These are phyloP conservation scores for Syzygium aqueum DNA, from an alignment of 345 rosid genomes.

Conservation along the genomic window DNA sequence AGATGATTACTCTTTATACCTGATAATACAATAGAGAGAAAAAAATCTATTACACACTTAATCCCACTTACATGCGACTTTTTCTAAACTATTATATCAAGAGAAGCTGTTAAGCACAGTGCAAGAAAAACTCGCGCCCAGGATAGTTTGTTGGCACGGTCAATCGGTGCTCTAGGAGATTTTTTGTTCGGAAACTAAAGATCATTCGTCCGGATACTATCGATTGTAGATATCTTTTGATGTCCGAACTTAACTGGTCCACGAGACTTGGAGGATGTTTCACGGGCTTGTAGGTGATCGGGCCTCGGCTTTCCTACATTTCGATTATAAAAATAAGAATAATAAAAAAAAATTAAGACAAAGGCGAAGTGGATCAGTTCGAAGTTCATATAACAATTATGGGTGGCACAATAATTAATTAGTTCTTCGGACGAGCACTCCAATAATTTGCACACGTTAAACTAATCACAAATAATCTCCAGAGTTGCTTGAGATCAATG, in stretches of 20 bases:
- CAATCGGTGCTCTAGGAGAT: background rate
- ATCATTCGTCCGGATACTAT: too few relatives aligned
- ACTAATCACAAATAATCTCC: background rate
- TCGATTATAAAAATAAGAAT: background rate
- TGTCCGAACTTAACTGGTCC: background rate
- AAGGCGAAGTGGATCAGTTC: background rate
- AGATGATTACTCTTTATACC: too few relatives aligned
- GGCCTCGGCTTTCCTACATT: background rate
- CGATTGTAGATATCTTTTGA: background rate
- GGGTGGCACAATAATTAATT: background rate
- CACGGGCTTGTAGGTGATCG: background rate
- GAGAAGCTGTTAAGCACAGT: too few relatives aligned
- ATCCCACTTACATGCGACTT: too few relatives aligned
- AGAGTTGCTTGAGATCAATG: background rate
- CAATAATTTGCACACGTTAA: background rate
- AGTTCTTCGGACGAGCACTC: background rate
- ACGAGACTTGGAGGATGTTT: background rate
- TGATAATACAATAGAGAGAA: too few relatives aligned
- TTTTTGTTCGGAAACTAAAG: background rate
- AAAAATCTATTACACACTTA: too few relatives aligned
- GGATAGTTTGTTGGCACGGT: too few relatives aligned
- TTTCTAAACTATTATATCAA: too few relatives aligned
- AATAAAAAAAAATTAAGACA: background rate
- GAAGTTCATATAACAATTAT: background rate
- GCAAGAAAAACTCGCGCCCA: too few relatives aligned